Evolutionary conservation across 495 filamentous ascomycete genomes (phyloP), one percentile per base, ranked within the genome.

Genomic region (Penicillium goetzii): DNA sequence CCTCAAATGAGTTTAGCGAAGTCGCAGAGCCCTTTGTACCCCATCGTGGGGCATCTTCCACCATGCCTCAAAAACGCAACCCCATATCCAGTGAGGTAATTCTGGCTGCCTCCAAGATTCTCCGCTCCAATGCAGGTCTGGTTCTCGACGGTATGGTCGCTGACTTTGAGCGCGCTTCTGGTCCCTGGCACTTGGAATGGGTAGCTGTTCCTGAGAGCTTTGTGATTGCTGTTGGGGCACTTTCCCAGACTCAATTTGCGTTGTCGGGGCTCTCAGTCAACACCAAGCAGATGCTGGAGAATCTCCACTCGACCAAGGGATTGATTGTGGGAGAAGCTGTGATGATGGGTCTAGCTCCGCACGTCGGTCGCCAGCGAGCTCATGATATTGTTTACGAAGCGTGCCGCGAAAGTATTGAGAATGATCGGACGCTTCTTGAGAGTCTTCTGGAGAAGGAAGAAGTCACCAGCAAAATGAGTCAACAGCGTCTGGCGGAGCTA

Each of bases 51-150:
- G 80, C 82, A 9, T 82, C 79, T 12, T 80, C 77, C 1, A 85
- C 83, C 1, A 85, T 85, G 83, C 83, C 83, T 23, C 83, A 85
- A 66, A 85, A 84, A 65, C 74, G 80, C 26, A 85, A 85, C 56
- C 83, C 83, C 3, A 85, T 85, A 28, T 83, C 80, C 0, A 79
- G 74, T 47, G 82, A 84, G 61, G 79, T 84, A 14, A 84, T 84
- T 11, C 67, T 83, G 2, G 82, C 81, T 5, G 81, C 81, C 23
- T 82, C 80, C 11, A 84, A 83, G 57, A 71, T 83, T 21, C 69
- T 84, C 0, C 74, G 81, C 14, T 76, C 80, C 2, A 83, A 84
- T 58, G 82, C 81, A 0, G 73, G 79, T 0, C 72, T 84, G 12
- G 81, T 80, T 12, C 73, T 85, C 2, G 83, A 84, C 62, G 81